phyloP scores from a whole-genome alignment of 2,329 filamentous ascomycete genomes.

The Akanthomyces muscarius region DNA sequence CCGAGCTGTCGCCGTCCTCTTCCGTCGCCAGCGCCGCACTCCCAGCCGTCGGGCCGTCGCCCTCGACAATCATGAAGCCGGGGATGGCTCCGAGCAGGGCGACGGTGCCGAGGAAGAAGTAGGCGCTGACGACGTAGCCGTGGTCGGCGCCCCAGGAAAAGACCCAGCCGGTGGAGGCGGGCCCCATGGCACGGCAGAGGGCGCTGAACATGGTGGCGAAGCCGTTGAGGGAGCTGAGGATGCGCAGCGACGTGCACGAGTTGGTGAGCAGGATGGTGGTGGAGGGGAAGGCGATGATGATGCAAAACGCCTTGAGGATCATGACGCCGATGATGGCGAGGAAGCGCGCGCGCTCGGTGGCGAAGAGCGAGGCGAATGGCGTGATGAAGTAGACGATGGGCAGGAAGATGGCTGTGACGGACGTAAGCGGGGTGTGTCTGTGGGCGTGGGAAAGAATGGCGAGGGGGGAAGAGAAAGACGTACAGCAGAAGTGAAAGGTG shows the following conservation, averaged over 20 bases:
- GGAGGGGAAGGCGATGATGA: constrained; percentile 85
- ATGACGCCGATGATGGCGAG: constrained; percentile 63
- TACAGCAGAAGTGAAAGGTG: constrained; percentile 64
- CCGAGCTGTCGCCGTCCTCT: constrained; percentile 29
- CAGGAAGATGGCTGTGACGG: constrained; percentile 52
- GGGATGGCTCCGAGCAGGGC: constrained; percentile 65
- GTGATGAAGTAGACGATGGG: constrained; percentile 76
- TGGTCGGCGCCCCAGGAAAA: constrained; percentile 74
- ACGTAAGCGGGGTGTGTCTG: no score
- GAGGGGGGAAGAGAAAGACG: constrained; percentile 21
- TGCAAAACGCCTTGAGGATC: constrained; percentile 67
- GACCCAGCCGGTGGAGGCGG: constrained; percentile 65
- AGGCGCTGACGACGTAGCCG: constrained; percentile 75
- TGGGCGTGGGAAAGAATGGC: neutral
- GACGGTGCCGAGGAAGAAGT: constrained; percentile 70
- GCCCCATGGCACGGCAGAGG: constrained; percentile 74
- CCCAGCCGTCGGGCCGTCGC: constrained; percentile 56
- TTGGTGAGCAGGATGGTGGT: constrained; percentile 89
- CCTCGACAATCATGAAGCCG: constrained; percentile 69
- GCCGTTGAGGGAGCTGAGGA: constrained; percentile 87
- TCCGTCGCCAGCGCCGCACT: constrained; percentile 13
- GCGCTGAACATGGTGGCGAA: constrained; percentile 81
- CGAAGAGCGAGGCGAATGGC: constrained; percentile 70
- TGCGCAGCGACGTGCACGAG: constrained; percentile 64
- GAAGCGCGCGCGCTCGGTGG: constrained; percentile 47